Evolutionary conservation across 73 alveolate species (phyloP), one percentile per base, ranked within the genome.

Genomic region (Durusdinium trenchii): DNA sequence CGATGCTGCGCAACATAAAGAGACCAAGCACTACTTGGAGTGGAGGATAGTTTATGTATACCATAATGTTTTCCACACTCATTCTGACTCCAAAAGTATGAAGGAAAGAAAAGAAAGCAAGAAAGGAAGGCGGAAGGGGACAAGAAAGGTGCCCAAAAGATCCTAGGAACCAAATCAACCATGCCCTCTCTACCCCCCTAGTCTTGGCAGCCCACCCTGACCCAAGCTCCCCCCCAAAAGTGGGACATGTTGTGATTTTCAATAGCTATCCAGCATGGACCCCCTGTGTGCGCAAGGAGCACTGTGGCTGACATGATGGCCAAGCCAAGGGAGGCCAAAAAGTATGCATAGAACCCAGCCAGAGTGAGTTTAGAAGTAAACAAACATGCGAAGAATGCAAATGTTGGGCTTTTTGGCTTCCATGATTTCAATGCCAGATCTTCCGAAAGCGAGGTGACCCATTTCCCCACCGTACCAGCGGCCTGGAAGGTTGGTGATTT

Each of bases 1-100:
- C 1, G 99, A 54, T 51, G 94, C 99, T 23, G 99, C 83, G 50
- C 85, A 94, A 69, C 99, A 94, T 94, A 94, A 94, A 85, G 90
- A 76, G 61, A 94, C 99, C 46, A 43, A 76, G 69, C 99, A 94
- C 60, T 94, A 94, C 93, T 57, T 75, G 79, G 99, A 73, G 51
- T 94, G 99, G 99, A 94, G 99, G 93, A 47, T 12, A 45, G 46
- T 36, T 6, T 32, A 7, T 26, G 73, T 23, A 3, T 6, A 38
- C 32, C 46, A 28, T 61, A 30, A 28, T 28, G 3, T n/a, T 78
- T n/a, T 54, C 57, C 10, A 38, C 42, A 42, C 12, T 43, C 48
- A 73, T 57, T 83, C 87, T n/a, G 18, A 23, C 30, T 60, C 73
- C 30, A 60, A 32, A 23, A 32, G 73, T 32, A 60, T 2, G 73